Evolutionary conservation across 1,284 basidiomycete genomes (phyloP), one percentile per base, ranked within the genome.

Genomic region (Ganoderma sp.): DNA sequence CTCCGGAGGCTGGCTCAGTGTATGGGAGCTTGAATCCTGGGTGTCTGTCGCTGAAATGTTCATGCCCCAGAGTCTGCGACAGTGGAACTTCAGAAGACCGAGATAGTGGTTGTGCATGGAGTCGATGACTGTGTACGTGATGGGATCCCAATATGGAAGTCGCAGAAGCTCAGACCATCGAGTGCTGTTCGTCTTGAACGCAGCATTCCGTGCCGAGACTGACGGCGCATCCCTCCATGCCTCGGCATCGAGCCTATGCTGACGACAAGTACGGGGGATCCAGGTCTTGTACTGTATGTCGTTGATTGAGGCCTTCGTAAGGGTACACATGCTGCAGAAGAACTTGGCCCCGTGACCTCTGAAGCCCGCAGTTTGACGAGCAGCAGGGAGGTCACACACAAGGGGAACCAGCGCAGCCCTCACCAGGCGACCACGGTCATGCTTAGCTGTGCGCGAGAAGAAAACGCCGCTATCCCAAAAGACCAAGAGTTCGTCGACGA

Each of bases 141-240:
- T 67, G 0, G 81, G 78, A 64, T 81, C 71, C 80, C 81, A 83
- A 64, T 82, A 83, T 0, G 75, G 73, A 10, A 81, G 74, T 9
- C 70, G 63, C 32, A 77, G 67, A 0, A 79, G 63, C 22, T 68
- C 72, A 1, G 73, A 65, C 73, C 76, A 80, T n/a, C 78, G 71
- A 17, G 78, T 64, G 9, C 67, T 61, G 37, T 52, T 63, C 6
- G 0, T 6, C 39, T 59, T 52, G 39, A 63, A 63, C 1, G 54
- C 41, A 4, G 12, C 19, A 3, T 54, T 37, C 5, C 67, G 42
- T 4, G 62, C 43, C 5, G 4, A 2, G 5, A 14, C 15, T 2
- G 48, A 42, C 9, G 19, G 37, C 17, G 19, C 22, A 10, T 43
- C 28, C 25, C 25, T 34, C 65, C 65, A 83, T 1, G 54, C 22